Evolutionary conservation across 2,329 filamentous ascomycete genomes (phyloP).

Genomic region (Diaporthe humulicola): DNA sequence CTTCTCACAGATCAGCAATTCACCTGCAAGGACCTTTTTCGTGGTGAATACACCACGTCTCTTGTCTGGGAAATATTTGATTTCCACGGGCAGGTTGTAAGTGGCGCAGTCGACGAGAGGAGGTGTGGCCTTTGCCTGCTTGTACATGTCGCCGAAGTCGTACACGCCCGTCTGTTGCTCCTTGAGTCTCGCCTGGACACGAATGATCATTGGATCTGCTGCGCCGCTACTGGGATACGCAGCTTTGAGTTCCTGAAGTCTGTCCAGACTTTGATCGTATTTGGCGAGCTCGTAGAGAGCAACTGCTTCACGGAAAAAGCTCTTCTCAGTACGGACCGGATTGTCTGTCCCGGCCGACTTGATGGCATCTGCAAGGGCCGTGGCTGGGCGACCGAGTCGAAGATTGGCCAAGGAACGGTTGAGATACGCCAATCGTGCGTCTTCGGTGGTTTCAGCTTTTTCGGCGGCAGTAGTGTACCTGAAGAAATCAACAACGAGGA

Average conservation of each 20-base stretch:
- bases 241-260: not conserved
- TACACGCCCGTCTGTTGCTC: not conserved
- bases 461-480: not conserved
- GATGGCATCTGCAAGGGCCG: not conserved
- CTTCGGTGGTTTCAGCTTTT: not conserved
- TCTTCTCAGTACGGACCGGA: not conserved
- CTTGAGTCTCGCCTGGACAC: not conserved
- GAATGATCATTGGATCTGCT: not conserved
- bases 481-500: no score
- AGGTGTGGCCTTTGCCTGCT: not conserved
- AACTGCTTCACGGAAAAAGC: not conserved
- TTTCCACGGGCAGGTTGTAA: not conserved
- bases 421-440: not conserved
- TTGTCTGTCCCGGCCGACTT: not conserved
- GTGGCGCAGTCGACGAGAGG: not conserved
- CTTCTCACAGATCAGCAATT: not conserved
- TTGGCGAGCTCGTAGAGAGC: not conserved
- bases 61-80: not conserved
- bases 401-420: not conserved
- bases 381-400: not conserved
- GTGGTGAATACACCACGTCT: not conserved
- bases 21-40: not conserved
- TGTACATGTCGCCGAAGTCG: not conserved
- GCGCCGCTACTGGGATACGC: fast-evolving
- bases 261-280: not conserved